These are phyloP conservation scores for Suillus hirtellus DNA, from an alignment of 768 basidiomycete genomes.

Conservation along the genomic window DNA sequence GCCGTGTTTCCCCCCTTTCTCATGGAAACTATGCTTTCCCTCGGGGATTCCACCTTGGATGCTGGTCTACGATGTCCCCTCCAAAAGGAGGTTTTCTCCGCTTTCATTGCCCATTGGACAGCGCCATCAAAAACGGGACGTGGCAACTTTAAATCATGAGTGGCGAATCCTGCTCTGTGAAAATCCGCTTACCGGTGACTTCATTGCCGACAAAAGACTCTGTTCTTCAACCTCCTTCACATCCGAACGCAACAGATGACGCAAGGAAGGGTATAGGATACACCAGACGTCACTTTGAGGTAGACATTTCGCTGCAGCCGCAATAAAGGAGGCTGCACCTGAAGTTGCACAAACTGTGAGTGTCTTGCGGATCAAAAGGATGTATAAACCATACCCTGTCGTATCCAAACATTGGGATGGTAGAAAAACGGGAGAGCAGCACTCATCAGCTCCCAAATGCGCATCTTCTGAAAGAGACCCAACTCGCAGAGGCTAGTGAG, in stretches of 20 bases:
- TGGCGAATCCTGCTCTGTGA: neutral
- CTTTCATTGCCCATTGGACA: slow-evolving; percentile 84
- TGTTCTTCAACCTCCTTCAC: slow-evolving; percentile 71
- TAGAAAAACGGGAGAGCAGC: slow-evolving; percentile 86
- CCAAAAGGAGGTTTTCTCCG: slow-evolving; percentile 83
- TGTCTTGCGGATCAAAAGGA: neutral
- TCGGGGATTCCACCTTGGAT: slow-evolving; percentile 62
- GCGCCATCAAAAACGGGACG: slow-evolving; percentile 84
- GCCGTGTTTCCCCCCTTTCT: slow-evolving; percentile 49
- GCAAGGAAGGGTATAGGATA: slow-evolving; percentile 89
- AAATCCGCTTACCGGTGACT: slow-evolving; percentile 65
- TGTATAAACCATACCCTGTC: slow-evolving; percentile 64
- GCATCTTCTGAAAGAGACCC: slow-evolving; percentile 88
- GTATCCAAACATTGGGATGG: slow-evolving; percentile 95
- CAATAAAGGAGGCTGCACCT: slow-evolving; percentile 89
- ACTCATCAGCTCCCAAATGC: slow-evolving; percentile 96
- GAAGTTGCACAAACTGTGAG: slow-evolving; percentile 9
- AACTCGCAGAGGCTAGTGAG: slow-evolving; percentile 89
- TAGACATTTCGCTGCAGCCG: slow-evolving; percentile 80
- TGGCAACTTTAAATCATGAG: slow-evolving; percentile 40
- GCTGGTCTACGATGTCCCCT: slow-evolving; percentile 47
- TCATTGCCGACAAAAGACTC: slow-evolving; percentile 72
- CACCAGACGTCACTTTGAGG: slow-evolving; percentile 94
- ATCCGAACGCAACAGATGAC: slow-evolving; percentile 85
- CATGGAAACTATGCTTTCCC: slow-evolving; percentile 69